A percentile compares a stretch with the other conserved stretches of the same genome.
Evolutionary conservation across 228 moss, liverwort and hornwort species (phyloP).

Genomic region (Sphagnum fallax): DNA sequence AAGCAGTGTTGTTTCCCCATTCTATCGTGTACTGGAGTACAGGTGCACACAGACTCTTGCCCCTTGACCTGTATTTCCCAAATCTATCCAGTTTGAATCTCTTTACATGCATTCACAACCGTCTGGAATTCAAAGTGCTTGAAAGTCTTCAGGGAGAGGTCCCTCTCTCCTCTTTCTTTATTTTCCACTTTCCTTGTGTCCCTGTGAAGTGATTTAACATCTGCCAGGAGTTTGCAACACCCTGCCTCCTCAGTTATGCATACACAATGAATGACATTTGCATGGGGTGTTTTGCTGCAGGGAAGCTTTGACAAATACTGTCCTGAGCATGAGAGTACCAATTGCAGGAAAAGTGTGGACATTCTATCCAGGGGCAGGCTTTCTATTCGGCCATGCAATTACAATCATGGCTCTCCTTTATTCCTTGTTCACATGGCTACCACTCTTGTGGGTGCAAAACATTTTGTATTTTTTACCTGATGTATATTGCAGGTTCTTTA

Average conservation of each 20-base stretch:
- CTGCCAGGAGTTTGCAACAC: background rate
- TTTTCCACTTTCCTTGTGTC: background rate
- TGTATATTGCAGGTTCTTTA: background rate
- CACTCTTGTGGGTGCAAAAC: constrained; percentile 18
- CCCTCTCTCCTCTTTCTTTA: background rate
- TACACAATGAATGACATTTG: background rate
- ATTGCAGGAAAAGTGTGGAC: constrained; percentile 15
- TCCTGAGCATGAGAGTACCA: constrained; percentile 21
- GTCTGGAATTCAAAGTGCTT: background rate
- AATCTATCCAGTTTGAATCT: background rate
- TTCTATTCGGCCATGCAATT: constrained; percentile 11
- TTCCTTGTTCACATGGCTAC: constrained; percentile 22
- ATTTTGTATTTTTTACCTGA: background rate
- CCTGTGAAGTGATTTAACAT: background rate
- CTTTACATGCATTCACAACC: background rate
- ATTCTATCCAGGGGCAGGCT: constrained; percentile 22
- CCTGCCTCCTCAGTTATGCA: too few species aligned
- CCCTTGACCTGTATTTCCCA: background rate
- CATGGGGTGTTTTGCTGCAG: constrained; percentile 6
- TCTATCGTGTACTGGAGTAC: constrained; percentile 14
- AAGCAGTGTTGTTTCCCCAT: constrained; percentile 23
- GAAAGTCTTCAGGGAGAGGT: background rate
- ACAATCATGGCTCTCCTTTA: constrained; percentile 6
- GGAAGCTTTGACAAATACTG: constrained; percentile 17
- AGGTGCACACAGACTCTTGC: constrained; percentile 5